Base-by-base conservation (phyloP, 257 asterid species). In the Thymus mandschuricus region DNA sequence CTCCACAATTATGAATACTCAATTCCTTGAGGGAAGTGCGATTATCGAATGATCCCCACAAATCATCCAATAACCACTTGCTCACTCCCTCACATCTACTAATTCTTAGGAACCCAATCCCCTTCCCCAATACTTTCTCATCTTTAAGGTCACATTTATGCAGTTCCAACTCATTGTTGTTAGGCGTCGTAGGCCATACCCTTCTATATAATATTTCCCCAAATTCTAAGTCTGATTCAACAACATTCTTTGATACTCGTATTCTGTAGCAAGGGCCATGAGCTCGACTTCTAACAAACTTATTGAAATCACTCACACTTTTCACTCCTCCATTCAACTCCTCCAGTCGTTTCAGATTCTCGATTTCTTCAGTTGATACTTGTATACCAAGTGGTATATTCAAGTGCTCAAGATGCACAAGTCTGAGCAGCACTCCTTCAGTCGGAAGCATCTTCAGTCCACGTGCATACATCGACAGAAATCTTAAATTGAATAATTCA, bases 21-120 rank as follows among this genome's bases (percentile, higher is more conserved):
- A n/a, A n/a, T n/a, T n/a, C n/a, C n/a, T n/a, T n/a, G n/a, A 64
- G 56, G 43, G 58, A 57, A 29, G 21, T 58, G 46, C 34, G 75
- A 54, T 56, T 54, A 61, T 55, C 9, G 10, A 35, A 8, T 7
- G 12, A 40, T 40, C n/a, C n/a, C n/a, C 55, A 3, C 3, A 70
- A 13, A 58, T 43, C 48, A 44, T 70, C 75, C 31, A 46, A 1
- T 1, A 70, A 45, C 59, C 34, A 43, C 2, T 15, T 5, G 57
- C 75, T 58, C 9, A 70, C 49, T 44, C 75, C 67, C 29, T 40
- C 56, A 28, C 64, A 68, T 4, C 21, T 10, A 5, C 0, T 3
- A 10, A 55, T 1, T n/a, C 2, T 21, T 4, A 69, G 40, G 29
- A 2, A 35, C 13, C 6, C 44, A 6, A 40, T 28, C 21, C 29